Base-by-base conservation (phyloP, 1,284 basidiomycete species). In the Moesziomyces antarcticus region DNA sequence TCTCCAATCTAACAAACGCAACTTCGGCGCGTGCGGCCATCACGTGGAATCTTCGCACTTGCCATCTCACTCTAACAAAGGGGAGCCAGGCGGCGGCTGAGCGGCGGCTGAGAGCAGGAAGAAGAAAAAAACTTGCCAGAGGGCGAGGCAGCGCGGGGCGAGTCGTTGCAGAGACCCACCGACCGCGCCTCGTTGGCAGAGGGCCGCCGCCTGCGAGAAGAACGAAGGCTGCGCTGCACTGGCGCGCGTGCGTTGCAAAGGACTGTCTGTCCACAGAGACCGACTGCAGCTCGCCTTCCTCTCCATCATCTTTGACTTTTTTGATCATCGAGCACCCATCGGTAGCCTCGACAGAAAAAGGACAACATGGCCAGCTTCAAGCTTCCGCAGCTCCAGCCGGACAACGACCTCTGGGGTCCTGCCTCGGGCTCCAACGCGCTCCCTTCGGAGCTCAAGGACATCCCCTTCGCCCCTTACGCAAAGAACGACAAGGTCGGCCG, bases 401-500 rank as follows among this genome's bases (percentile, higher is more conserved):
- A 75, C 56, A 65, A 70, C 54, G 77, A 75, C 55, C 55, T 59
- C 40, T 83, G 81, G 81, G 81, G 81, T 52, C 81, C 81, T 50
- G 77, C 64, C 54, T 61, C 72, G n/a, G 73, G 64, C 50, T 56
- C 67, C 45, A 61, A 64, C 55, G 69, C 73, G 40, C 75, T 83
- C 35, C 79, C 81, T 22, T 44, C 73, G 16, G 78, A 83, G 61
- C 77, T 83, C 63, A 67, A 77, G 46, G 75, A 80, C 56, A 82
- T 83, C 41, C 82, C 82, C 30, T 98, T 97, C 84, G 93, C 95
- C 2, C 95, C 94, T 5, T 98, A 93, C 88, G 94, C 94, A 85
- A 98, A 98, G 89, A 91, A 93, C 58, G 96, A 99, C 88, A 98
- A 97, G 86, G 90, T 99, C 67, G 94, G 93, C 59, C 92, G 95